Conservation (phyloP, 108 stramenopile species). For the Cyclotella choctawhatcheeana region DNA sequence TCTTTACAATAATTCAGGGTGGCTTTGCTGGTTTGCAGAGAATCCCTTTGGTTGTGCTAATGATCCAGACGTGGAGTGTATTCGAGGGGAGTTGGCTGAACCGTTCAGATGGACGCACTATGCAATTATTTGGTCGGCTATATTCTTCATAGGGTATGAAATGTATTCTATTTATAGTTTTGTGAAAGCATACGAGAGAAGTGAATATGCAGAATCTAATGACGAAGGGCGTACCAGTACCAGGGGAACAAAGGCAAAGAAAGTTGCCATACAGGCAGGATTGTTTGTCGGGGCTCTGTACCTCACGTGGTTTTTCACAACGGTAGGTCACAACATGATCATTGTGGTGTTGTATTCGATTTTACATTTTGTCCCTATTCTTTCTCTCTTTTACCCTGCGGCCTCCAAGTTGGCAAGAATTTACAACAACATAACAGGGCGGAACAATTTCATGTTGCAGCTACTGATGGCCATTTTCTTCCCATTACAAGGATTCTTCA, state of each 20-base stretch:
- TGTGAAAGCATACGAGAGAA: slow-evolving; percentile 29
- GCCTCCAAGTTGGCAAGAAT: slow-evolving; percentile 30
- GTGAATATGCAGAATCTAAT: slow-evolving; percentile 5
- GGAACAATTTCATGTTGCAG: slow-evolving; percentile 33
- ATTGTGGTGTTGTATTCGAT: not conserved
- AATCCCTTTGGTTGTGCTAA: slow-evolving; percentile 24
- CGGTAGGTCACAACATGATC: slow-evolving; percentile 19
- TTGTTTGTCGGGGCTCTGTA: slow-evolving; percentile 52
- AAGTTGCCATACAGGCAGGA: slow-evolving; percentile 43
- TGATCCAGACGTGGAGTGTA: slow-evolving; percentile 10
- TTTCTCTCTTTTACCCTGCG: not conserved
- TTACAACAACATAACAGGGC: slow-evolving; percentile 29
- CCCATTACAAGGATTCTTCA: slow-evolving; percentile 69
- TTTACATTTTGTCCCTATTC: not conserved
- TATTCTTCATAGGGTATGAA: slow-evolving; percentile 30
- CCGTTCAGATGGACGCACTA: slow-evolving; percentile 46
- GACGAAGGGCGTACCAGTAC: slow-evolving; percentile 1
- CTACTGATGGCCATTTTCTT: slow-evolving; percentile 55
- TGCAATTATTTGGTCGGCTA: slow-evolving; percentile 48
- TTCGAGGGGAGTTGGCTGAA: slow-evolving; percentile 29
- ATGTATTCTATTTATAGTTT: slow-evolving; percentile 44
- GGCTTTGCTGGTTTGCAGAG: slow-evolving; percentile 46
- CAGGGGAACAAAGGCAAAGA: slow-evolving; percentile 27
- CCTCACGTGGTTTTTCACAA: slow-evolving; percentile 53
- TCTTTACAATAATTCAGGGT: slow-evolving; percentile 51